phyloP scores from a whole-genome alignment of 2,329 filamentous ascomycete species.

The Trichoderma semiorbis region DNA sequence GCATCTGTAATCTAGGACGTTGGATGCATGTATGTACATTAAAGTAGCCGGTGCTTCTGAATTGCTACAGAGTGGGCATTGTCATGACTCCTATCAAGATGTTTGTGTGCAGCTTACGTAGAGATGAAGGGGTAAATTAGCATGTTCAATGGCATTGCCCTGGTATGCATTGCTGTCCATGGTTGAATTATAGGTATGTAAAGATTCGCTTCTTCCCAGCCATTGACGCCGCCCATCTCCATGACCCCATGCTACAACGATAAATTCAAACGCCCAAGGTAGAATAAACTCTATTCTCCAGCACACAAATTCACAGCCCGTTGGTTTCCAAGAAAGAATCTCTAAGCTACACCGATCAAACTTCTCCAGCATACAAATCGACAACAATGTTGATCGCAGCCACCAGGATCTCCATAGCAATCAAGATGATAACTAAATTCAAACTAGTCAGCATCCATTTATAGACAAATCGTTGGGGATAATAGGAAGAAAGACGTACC shows the following conservation, averaged over 20 bases:
- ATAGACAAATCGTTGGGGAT: not conserved
- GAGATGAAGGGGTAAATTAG: too few species aligned
- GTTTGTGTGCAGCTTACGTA: not conserved
- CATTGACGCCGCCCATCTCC: not conserved
- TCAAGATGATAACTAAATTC: constrained; percentile 83
- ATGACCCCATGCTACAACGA: not conserved
- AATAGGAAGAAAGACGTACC: constrained; percentile 49
- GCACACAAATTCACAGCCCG: not conserved
- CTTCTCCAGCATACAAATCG: constrained; percentile 66
- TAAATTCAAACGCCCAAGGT: not conserved
- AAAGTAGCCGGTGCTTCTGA: not conserved
- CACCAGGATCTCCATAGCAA: constrained; percentile 91
- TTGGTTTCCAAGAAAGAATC: not conserved
- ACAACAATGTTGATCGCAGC: constrained; percentile 93
- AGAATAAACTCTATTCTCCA: not conserved
- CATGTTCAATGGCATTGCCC: not conserved
- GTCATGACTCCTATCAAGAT: not conserved
- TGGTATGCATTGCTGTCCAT: not conserved
- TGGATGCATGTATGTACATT: constrained; percentile 10
- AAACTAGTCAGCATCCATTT: constrained; percentile 19
- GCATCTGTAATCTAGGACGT: constrained; percentile 1
- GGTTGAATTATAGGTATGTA: not conserved
- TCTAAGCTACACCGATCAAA: constrained; percentile 11
- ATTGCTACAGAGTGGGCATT: not conserved
- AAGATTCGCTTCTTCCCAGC: not conserved